A percentile compares a stretch with the other conserved stretches of the same genome.
These are phyloP conservation scores for Tremella mesenterica DNA, from an alignment of 768 basidiomycete species.

Conservation along the genomic window DNA sequence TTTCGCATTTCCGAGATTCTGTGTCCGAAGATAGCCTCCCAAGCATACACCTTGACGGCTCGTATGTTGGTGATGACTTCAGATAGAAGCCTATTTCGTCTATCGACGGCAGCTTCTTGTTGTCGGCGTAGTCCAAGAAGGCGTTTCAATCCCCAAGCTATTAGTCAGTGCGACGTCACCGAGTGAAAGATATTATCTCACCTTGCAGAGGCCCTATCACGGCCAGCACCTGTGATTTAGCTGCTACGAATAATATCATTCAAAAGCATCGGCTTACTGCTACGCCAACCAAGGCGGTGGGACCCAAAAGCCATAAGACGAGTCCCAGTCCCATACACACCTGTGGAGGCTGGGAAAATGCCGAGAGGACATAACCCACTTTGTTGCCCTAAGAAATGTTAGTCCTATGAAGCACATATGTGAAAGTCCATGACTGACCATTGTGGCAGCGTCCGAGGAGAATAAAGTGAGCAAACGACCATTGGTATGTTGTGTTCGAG, in stretches of 20 bases:
- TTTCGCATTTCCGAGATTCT: slow-evolving; percentile 25
- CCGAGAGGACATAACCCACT: not conserved
- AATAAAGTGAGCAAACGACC: slow-evolving; percentile 66
- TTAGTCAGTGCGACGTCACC: too few species aligned
- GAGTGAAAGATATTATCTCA: too few species aligned
- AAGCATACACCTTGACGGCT: slow-evolving; percentile 58
- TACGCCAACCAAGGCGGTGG: slow-evolving; percentile 57
- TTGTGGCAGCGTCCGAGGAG: slow-evolving; percentile 40
- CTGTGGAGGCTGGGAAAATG: slow-evolving; percentile 52
- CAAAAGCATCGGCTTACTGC: not conserved
- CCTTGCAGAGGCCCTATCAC: not conserved
- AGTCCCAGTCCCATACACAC: slow-evolving; percentile 57
- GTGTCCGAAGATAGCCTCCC: slow-evolving; percentile 47
- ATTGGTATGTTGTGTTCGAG: slow-evolving; percentile 54
- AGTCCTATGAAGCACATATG: not conserved
- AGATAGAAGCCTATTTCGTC: slow-evolving; percentile 56
- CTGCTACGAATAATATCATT: too few species aligned
- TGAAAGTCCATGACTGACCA: slow-evolving; percentile 2
- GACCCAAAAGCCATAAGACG: slow-evolving; percentile 58
- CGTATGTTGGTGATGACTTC: slow-evolving; percentile 63
- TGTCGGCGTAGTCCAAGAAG: too few species aligned
- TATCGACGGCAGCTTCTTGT: slow-evolving; percentile 56
- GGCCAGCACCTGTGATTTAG: slow-evolving; percentile 2
- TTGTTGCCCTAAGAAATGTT: slow-evolving; percentile 4
- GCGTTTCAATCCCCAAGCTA: too few species aligned